Conservation (phyloP, 768 basidiomycete genomes). For the Agaricus subrufescens region DNA sequence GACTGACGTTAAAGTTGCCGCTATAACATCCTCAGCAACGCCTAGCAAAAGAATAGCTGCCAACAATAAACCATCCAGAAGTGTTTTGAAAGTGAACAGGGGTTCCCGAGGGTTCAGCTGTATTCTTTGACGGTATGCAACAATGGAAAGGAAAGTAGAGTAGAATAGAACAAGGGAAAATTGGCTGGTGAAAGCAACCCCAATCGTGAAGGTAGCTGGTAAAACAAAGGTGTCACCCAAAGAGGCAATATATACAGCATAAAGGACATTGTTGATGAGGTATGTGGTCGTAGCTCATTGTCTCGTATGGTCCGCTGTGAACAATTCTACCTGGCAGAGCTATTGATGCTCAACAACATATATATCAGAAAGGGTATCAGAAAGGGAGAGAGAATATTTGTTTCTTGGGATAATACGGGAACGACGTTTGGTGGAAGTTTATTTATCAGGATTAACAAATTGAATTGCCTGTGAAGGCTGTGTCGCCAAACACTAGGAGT, state of each 20-base stretch:
- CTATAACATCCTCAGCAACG: neutral
- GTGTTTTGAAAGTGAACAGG: neutral
- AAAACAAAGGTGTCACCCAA: neutral
- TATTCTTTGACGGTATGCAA: neutral
- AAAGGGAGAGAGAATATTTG: too few species aligned
- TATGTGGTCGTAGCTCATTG: neutral
- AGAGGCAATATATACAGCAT: neutral
- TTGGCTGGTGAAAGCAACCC: neutral
- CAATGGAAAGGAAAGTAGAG: neutral
- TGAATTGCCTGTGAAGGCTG: too few species aligned
- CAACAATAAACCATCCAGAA: neutral
- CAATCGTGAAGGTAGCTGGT: neutral
- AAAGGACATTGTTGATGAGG: conserved; percentile 2
- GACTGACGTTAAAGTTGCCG: neutral
- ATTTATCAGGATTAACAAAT: too few species aligned
- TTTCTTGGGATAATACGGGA: too few species aligned
- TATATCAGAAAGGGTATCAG: too few species aligned
- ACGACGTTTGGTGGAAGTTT: too few species aligned
- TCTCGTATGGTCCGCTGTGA: too few species aligned
- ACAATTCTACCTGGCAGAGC: too few species aligned
- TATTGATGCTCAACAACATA: too few species aligned
- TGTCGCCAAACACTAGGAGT: too few species aligned
- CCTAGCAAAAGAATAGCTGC: neutral
- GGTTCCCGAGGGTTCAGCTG: neutral
- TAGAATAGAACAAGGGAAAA: neutral